A percentile compares a stretch with the other conserved stretches of the same genome.
Conservation (phyloP, 495 filamentous ascomycete genomes). For the Penicillium longicatenatum region DNA sequence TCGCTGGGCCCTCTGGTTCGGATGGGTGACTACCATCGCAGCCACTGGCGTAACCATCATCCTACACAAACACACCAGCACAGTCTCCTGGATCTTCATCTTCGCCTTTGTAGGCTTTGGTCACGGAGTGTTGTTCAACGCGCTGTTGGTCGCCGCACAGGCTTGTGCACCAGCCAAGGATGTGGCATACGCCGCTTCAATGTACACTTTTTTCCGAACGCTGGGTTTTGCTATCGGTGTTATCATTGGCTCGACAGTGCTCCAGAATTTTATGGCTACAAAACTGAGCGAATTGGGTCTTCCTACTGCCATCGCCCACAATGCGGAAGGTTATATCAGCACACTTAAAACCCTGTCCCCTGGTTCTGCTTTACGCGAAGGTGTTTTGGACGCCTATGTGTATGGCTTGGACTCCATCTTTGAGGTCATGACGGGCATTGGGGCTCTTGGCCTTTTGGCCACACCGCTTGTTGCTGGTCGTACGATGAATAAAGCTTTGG, state of each 20-base stretch:
- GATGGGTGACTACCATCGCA: constrained; percentile 51
- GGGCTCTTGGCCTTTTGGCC: neutral
- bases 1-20: constrained; percentile 56
- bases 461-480: neutral
- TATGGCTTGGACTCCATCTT: neutral
- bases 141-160: constrained; percentile 55
- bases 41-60: constrained; percentile 49
- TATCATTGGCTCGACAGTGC: constrained; percentile 56
- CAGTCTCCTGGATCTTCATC: constrained; percentile 49
- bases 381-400: neutral
- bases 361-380: neutral
- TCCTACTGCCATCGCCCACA: neutral
- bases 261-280: constrained; percentile 37
- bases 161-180: constrained; percentile 43
- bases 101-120: constrained; percentile 50
- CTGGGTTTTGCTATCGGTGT: constrained; percentile 64
- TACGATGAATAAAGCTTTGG: neutral
- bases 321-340: neutral
- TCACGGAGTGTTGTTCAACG: constrained; percentile 57
- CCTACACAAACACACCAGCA: constrained; percentile 43
- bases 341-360: neutral
- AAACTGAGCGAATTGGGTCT: neutral
- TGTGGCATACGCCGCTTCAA: constrained; percentile 53
- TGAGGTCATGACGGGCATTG: neutral
- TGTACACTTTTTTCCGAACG: constrained; percentile 60